Base-by-base conservation (phyloP, 228 moss, liverwort and hornwort genomes). In the Sphagnum fallax region DNA sequence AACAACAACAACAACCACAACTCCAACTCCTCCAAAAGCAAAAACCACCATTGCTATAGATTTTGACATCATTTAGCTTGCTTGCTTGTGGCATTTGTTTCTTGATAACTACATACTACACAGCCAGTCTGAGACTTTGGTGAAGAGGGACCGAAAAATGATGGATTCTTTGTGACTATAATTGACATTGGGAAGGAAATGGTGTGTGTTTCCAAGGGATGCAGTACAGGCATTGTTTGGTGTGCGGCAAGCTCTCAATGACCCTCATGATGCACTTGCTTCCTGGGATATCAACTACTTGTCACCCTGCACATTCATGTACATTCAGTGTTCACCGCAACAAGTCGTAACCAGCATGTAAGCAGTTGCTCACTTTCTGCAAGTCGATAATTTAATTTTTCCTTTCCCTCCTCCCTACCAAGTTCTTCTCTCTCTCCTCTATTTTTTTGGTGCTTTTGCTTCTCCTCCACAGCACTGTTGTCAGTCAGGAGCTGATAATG, bases 241-340 rank as follows among this genome's bases (percentile, higher is more conserved):
- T 69, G 65, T 86, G 48, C 82, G 78, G 74, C 75, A 76, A 70
- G 80, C 80, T 8, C 70, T 86, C 32, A 51, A 60, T 8, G 86
- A 86, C 58, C 86, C 83, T 47, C 70, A 80, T 47, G 78, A 83
- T 67, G 83, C 76, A 62, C 86, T 86, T 60, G 67, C 76, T 6
- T 82, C 86, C 53, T 86, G 86, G 86, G 86, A 86, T 67, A 77
- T 82, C 5, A 83, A 80, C 78, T 86, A 83, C 48, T 60, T 86
- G 80, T 80, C 86, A 57, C 80, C 86, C 14, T 86, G 86, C 78
- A 83, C 83, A 52, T 86, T 86, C 18, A 78, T 82, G 52, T 86
- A 77, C 50, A 76, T 86, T 65, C 77, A 86, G 78, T 86, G 86
- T 75, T 32, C 32, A 2, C 1, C 5, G 48, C 75, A 80, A 69